phyloP scores from a whole-genome alignment of 345 rosid species.

The Clausena lansium region DNA sequence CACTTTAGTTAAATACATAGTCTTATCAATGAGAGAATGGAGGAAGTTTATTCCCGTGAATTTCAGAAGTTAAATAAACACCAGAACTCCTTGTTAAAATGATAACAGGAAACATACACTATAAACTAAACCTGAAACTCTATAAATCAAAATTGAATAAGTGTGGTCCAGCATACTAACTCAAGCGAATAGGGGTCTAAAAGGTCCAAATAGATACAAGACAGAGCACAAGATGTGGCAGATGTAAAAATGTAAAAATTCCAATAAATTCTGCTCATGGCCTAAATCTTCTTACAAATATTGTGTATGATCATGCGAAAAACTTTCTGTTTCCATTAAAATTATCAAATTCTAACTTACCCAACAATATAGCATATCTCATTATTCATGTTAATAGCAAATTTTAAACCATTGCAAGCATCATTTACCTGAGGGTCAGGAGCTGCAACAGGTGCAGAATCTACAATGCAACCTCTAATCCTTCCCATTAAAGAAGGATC shows the following conservation, averaged over 20 bases:
- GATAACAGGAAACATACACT: not conserved
- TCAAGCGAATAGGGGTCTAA: not conserved
- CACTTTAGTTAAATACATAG: not conserved
- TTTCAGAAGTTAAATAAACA: not conserved
- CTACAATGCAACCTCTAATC: conserved; percentile 89
- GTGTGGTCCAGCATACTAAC: not conserved
- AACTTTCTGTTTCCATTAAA: not conserved
- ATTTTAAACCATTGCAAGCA: conserved; percentile 12
- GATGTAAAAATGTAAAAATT: not conserved
- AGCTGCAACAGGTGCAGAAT: conserved; percentile 97
- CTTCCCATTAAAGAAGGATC: conserved; percentile 62
- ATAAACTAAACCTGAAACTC: not conserved
- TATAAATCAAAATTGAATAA: not conserved
- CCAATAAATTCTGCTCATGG: not conserved
- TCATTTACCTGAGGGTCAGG: conserved; percentile 86
- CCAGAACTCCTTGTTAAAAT: not conserved
- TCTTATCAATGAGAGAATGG: not conserved
- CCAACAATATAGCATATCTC: not conserved
- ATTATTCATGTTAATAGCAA: not conserved
- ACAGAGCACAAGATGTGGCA: not conserved
- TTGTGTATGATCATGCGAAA: not conserved
- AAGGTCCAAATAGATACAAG: not conserved
- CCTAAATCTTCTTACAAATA: not conserved
- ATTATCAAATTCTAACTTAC: not conserved
- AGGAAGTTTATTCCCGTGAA: not conserved